Evolutionary conservation across 2,329 filamentous ascomycete species (phyloP), one percentile per base, ranked within the genome.

Genomic region (Scedosporium apiospermum): DNA sequence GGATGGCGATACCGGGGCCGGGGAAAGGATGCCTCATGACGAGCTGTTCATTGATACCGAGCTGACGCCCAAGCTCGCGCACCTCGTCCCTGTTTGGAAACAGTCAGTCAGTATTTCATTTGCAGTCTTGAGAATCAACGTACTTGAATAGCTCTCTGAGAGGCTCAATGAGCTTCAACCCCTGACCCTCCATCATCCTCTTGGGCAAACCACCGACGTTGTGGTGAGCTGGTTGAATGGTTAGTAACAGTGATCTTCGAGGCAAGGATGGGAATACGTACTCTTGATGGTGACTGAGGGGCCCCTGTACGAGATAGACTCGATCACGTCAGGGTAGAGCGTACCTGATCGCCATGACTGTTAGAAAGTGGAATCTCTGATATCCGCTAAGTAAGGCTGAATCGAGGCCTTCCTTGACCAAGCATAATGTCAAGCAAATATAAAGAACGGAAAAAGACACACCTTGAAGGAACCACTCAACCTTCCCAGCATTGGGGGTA

Each of bases 61-160:
- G 65, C 57, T 73, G 66, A 2, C 69, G 67, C 12, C 71, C 72
- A 30, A 75, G 64, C 2, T 63, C 68, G 49, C 72, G 66, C 2
- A 74, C 67, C 65, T 72, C 69, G 10, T 62, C 60, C 60, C 26
- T 53, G 38, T 41, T 51, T 69, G 65, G 38, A 18, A 41, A 6
- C n/a, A 3, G 21, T n/a, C 21, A 23, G 18, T 18, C 38, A 14
- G 26, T 10, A 51, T 18, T 38, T 58, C 34, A 10, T 14, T 14
- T 21, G 14, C n/a, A 18, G 23, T 38, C 6, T 58, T 6, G 42
- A 42, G 34, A 38, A 18, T 18, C 90, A 76, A 95, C 90, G 68
- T 95, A 89, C 73, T 95, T 95, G 82, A 93, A 93, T 34, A 95
- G 79, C 71, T 90, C 86, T 53, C 89, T 81, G 0, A 95, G 83